A percentile compares a stretch with the other conserved stretches of the same genome.
Conservation (phyloP, 1,139 yeast genomes). For the Blastobotrys illinoisensis region DNA sequence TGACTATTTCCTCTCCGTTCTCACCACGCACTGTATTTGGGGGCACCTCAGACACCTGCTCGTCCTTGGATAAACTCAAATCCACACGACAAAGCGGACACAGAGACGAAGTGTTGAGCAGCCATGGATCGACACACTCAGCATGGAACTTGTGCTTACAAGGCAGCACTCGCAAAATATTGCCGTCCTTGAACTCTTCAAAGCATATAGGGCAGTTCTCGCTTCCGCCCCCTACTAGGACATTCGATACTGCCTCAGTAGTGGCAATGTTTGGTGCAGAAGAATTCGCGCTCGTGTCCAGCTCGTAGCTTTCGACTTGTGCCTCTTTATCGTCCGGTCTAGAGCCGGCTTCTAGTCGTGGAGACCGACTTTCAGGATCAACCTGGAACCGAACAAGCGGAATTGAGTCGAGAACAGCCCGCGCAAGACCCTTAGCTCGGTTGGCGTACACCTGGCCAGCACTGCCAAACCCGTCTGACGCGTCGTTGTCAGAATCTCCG, state of each 20-base stretch:
- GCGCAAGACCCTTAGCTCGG: constrained; percentile 33
- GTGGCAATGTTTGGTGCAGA: neutral
- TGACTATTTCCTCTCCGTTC: constrained; percentile 10
- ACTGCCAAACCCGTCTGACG: constrained; percentile 16
- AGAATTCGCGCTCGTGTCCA: neutral
- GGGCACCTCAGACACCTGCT: constrained; percentile 23
- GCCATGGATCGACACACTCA: constrained; percentile 79
- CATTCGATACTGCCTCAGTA: neutral
- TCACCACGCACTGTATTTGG: constrained; percentile 15
- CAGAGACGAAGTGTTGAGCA: constrained; percentile 64
- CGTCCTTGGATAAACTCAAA: constrained; percentile 24
- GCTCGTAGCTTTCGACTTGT: neutral
- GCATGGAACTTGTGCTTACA: constrained; percentile 84
- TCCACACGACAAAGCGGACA: constrained; percentile 84
- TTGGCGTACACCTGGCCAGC: constrained; percentile 17
- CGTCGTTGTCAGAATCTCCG: constrained; percentile 13
- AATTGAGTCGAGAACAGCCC: constrained; percentile 36
- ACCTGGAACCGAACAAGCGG: constrained; percentile 29
- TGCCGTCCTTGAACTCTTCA: constrained; percentile 50
- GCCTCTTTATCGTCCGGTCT: neutral
- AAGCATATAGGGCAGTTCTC: constrained; percentile 75
- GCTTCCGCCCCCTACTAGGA: constrained; percentile 35
- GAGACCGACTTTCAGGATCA: neutral
- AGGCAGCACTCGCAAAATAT: constrained; percentile 59
- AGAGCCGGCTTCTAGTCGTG: neutral